These are phyloP conservation scores for Creolimax fragrantissima DNA, from an alignment of 78 protist species.

Conservation along the genomic window DNA sequence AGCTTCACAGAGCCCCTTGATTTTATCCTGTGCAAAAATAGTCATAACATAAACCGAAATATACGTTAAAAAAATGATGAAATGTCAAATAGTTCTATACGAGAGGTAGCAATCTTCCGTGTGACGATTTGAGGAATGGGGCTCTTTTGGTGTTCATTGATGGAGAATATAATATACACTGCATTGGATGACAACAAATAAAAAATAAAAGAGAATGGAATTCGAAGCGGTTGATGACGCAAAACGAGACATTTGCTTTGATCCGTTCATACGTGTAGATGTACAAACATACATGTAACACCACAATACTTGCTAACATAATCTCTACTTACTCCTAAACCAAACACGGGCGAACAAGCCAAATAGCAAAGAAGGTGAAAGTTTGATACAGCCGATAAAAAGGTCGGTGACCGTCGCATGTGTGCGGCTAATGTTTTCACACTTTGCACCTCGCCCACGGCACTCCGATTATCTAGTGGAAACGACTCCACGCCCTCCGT, in stretches of 20 bases:
- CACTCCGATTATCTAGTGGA: neutral
- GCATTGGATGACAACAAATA: too few species aligned
- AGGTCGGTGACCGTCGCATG: neutral
- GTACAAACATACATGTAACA: neutral
- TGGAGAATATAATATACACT: too few species aligned
- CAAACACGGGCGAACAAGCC: neutral
- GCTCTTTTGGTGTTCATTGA: too few species aligned
- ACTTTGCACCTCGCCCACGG: neutral
- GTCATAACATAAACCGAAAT: too few species aligned
- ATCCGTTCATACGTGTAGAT: neutral
- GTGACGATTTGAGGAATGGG: too few species aligned
- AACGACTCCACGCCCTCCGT: neutral
- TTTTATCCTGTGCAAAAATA: neutral
- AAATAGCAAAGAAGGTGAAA: constrained; percentile 15
- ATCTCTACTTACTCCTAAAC: neutral
- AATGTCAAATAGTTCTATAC: too few species aligned
- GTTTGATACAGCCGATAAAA: neutral
- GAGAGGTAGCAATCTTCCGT: too few species aligned
- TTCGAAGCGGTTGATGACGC: too few species aligned
- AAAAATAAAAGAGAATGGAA: too few species aligned
- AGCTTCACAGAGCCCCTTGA: neutral
- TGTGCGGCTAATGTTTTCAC: neutral
- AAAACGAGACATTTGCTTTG: too few species aligned
- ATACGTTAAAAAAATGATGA: too few species aligned
- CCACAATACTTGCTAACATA: neutral